These are phyloP conservation scores for Linaria vulgaris DNA, from an alignment of 257 asterid genomes.

Conservation along the genomic window DNA sequence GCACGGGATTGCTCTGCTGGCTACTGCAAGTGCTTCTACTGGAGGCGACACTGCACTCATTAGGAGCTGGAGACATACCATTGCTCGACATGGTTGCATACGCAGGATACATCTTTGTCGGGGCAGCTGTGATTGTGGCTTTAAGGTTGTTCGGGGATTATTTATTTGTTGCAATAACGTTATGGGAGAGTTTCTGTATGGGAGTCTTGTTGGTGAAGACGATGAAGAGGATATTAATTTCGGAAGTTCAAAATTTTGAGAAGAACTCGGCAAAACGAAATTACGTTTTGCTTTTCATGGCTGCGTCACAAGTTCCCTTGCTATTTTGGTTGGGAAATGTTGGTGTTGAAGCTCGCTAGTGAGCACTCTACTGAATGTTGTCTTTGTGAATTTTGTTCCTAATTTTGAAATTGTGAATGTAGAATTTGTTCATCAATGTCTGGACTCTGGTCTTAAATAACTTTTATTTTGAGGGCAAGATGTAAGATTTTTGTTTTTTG, in stretches of 20 bases:
- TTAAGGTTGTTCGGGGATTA: slow-evolving; percentile 23
- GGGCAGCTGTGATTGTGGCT: slow-evolving; percentile 25
- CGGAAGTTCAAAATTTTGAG: slow-evolving; percentile 33
- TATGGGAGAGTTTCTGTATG: slow-evolving; percentile 40
- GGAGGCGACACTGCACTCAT: slow-evolving; percentile 26
- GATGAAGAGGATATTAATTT: slow-evolving; percentile 38
- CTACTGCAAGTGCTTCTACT: slow-evolving; percentile 32
- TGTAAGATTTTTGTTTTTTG: too few species aligned
- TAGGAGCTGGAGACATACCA: slow-evolving; percentile 37
- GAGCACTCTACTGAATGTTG: too few species aligned
- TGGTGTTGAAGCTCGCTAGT: background rate
- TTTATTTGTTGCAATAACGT: slow-evolving; percentile 9
- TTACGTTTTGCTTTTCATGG: slow-evolving; percentile 34
- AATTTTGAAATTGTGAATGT: too few species aligned
- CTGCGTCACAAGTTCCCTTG: slow-evolving; percentile 32
- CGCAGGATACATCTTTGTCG: slow-evolving; percentile 33
- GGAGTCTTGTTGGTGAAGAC: slow-evolving; percentile 43
- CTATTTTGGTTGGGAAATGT: slow-evolving; percentile 41
- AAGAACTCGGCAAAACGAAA: slow-evolving; percentile 26
- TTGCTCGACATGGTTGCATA: slow-evolving; percentile 38
- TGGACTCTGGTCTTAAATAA: too few species aligned
- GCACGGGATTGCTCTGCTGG: slow-evolving; percentile 35
- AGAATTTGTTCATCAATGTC: too few species aligned
- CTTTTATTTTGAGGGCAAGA: too few species aligned
- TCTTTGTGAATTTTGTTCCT: too few species aligned